phyloP scores from a whole-genome alignment of 352 stramenopile genomes.

The Globisporangium uncinulatum region DNA sequence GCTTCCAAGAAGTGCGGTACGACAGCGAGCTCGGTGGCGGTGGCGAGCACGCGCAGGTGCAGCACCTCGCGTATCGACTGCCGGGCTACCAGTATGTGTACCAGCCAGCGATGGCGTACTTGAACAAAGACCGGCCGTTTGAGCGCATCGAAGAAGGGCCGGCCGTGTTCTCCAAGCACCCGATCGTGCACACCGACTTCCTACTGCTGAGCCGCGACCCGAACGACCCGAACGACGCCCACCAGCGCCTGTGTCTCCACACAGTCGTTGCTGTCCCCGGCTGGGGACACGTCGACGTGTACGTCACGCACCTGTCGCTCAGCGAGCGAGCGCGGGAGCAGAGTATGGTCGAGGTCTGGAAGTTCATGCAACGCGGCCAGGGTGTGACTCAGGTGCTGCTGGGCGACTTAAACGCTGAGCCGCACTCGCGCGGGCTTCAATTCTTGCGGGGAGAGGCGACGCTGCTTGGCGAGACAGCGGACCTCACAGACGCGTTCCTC shows the following conservation, averaged over 20 bases:
- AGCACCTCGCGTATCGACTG: constrained; percentile 61
- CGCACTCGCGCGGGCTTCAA: constrained; percentile 66
- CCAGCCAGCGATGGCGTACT: constrained; percentile 82
- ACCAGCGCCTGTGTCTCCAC: constrained; percentile 83
- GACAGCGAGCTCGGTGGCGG: constrained; percentile 64
- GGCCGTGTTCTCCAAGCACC: constrained; percentile 74
- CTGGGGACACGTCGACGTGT: constrained; percentile 75
- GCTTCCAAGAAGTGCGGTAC: constrained; percentile 85
- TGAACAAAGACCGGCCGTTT: constrained; percentile 47
- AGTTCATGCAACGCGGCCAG: constrained; percentile 64
- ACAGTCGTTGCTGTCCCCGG: constrained; percentile 58
- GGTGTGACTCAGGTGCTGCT: constrained; percentile 72
- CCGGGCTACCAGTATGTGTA: constrained; percentile 81
- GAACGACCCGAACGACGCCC: constrained; percentile 79
- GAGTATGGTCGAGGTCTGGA: constrained; percentile 76
- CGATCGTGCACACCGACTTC: constrained; percentile 78
- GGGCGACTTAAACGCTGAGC: constrained; percentile 85
- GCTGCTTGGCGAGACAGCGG: constrained; percentile 44
- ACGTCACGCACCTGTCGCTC: constrained; percentile 84
- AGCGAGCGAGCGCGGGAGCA: constrained; percentile 66
- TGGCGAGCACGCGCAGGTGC: constrained; percentile 67
- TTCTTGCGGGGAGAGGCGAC: constrained; percentile 66
- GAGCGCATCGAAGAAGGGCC: constrained; percentile 83
- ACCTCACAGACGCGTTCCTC: constrained; percentile 79
- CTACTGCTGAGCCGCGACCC: constrained; percentile 71